Base-by-base conservation (phyloP, 768 basidiomycete species). In the Gymnopilus dilepis region DNA sequence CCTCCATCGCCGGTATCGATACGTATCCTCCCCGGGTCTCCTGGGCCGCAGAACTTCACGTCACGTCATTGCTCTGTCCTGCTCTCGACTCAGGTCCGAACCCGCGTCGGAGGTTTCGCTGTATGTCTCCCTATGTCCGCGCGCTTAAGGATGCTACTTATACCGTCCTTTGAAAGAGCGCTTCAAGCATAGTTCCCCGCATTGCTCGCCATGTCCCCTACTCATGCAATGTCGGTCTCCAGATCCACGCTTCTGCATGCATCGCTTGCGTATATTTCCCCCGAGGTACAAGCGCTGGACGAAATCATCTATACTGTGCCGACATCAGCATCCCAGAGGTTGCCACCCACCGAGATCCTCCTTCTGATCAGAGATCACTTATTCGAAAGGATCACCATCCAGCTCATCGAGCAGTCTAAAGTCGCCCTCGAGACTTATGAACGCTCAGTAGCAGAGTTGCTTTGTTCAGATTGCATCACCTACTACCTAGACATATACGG, bases 401-500 rank as follows among this genome's bases (percentile, higher is more conserved):
- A 78, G 24, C 77, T 83, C 60, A 72, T 83, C 60, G 65, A 67
- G 45, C 74, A 76, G 33, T 85, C 86, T 28, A 70, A 76, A 19
- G 60, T 70, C 24, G 80, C 82, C 42, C 77, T 86, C 45, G 63
- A 67, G 21, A 65, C 65, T 19, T 82, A 84, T 64, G 81, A 82
- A 62, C 61, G 66, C 21, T 75, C 75, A 17, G 68, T 82, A 26
- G 74, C 77, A 54, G 69, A 72, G 26, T 70, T 80, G 34, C 77
- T 86, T 63, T 85, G 83, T 66, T 67, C 77, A 33, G 80, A 85
- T 59, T 85, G 83, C 70, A 73, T 77, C 64, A 74, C 78, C 19
- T 86, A 83, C 68, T 80, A 85, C 66, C 70, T 81, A 21, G 82
- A 84, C 59, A 82, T 86, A 24, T 86, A 80, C 62, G 85, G 85